phyloP scores from a whole-genome alignment of 2,329 filamentous ascomycete species.

The Exophiala bonariae region DNA sequence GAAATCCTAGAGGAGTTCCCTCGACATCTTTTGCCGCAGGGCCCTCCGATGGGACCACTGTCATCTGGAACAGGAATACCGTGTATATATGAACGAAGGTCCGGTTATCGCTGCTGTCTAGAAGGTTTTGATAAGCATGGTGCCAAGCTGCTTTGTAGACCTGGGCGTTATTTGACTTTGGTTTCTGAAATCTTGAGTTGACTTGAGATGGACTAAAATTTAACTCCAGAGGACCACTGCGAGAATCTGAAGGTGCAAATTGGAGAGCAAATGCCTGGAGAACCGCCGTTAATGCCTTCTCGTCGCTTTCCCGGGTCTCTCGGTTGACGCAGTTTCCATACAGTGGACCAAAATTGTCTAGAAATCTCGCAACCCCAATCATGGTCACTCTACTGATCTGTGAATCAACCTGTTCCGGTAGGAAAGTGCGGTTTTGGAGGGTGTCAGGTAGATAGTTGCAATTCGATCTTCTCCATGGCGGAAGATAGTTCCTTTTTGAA shows the following conservation, averaged over 20 bases:
- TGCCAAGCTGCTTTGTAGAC: conserved; percentile 16
- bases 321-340: conserved; percentile 14
- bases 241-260: conserved; percentile 11
- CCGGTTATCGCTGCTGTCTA: conserved; percentile 4
- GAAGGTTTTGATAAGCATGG: conserved; percentile 11
- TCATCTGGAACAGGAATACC: conserved; percentile 20
- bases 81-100: conserved; percentile 17
- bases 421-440: not conserved
- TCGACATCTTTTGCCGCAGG: not conserved
- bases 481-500: too few relatives aligned
- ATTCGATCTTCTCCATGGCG: too few relatives aligned
- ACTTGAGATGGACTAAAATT: not conserved
- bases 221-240: not conserved
- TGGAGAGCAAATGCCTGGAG: conserved; percentile 18
- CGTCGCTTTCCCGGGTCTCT: conserved; percentile 12
- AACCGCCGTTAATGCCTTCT: conserved; percentile 12
- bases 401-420: conserved; percentile 4
- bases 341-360: conserved; percentile 18
- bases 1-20: conserved; percentile 5
- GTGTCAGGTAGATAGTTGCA: conserved; percentile 1
- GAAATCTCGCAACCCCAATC: conserved; percentile 18
- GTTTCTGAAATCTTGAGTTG: not conserved
- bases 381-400: conserved; percentile 17
- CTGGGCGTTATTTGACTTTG: conserved; percentile 6
- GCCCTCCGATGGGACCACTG: conserved; percentile 10